A percentile compares a stretch with the other conserved stretches of the same genome.
Evolutionary conservation across 208 protist species (phyloP).

Genomic region (Acanthamoeba royreba): DNA sequence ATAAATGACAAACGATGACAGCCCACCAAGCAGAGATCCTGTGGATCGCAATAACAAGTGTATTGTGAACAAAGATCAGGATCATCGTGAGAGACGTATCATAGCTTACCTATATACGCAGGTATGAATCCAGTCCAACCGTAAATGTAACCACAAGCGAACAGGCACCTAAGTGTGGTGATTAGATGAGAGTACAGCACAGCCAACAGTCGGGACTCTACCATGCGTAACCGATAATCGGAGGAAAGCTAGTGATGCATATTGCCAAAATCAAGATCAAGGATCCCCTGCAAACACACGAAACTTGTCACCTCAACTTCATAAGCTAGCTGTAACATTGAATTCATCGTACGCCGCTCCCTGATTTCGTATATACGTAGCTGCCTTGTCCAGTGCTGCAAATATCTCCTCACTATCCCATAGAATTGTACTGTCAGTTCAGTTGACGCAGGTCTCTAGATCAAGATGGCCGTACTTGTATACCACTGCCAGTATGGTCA

Average conservation of each 20-base stretch:
- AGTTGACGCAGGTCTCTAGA: background rate
- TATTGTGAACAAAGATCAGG: background rate
- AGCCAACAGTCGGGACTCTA: background rate
- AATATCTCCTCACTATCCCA: background rate
- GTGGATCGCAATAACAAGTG: background rate
- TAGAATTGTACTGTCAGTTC: background rate
- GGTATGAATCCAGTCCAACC: constrained; percentile 26
- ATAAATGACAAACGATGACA: background rate
- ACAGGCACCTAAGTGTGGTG: background rate
- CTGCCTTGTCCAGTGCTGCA: background rate
- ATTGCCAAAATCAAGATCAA: background rate
- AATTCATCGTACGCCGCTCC: background rate
- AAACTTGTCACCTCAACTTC: background rate
- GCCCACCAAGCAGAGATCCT: background rate
- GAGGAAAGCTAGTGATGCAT: background rate
- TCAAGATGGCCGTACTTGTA: background rate
- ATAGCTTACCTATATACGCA: background rate
- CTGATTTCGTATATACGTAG: background rate
- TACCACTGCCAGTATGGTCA: background rate
- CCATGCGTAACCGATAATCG: constrained; percentile 16
- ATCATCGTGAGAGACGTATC: background rate
- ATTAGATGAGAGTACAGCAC: background rate
- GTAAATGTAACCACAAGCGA: constrained; percentile 9
- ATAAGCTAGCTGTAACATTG: background rate
- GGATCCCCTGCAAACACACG: background rate